A percentile compares a stretch with the other conserved stretches of the same genome.
Evolutionary conservation across 75 land plant species (phyloP).

Genomic region (Ceratopteris richardii): DNA sequence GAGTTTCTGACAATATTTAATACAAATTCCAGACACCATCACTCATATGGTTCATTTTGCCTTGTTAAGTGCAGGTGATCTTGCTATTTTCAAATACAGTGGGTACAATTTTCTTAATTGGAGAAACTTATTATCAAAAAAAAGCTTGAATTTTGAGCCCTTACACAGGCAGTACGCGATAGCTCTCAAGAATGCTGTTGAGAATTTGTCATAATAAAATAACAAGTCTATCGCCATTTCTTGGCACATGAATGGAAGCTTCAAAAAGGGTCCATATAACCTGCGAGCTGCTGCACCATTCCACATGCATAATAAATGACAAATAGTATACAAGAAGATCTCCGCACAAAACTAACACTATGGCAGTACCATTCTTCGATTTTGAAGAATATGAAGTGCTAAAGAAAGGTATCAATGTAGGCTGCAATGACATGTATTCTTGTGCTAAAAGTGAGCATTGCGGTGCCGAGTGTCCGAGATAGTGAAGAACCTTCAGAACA

Average conservation of each 20-base stretch:
- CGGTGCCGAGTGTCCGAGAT: conserved; percentile 43
- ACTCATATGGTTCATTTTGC: too few relatives aligned
- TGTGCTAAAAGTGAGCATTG: conserved; percentile 24
- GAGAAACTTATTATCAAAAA: too few relatives aligned
- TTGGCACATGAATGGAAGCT: conserved; percentile 56
- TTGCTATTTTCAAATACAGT: too few relatives aligned
- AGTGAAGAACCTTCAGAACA: conserved; percentile 48
- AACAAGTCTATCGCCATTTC: conserved; percentile 54
- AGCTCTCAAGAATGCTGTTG: conserved; percentile 37
- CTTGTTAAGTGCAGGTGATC: too few relatives aligned
- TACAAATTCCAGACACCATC: too few relatives aligned
- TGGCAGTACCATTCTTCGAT: background rate
- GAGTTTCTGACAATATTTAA: too few relatives aligned
- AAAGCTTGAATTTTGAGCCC: too few relatives aligned
- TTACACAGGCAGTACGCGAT: conserved; percentile 40
- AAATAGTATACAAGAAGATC: conserved; percentile 1
- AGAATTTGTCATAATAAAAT: conserved; percentile 46
- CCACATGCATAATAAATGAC: conserved; percentile 1
- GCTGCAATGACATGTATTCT: conserved; percentile 58
- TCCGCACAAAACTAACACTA: background rate
- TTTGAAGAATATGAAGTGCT: conserved; percentile 18
- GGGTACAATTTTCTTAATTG: too few relatives aligned
- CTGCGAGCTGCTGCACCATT: conserved; percentile 43
- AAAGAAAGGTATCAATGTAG: conserved; percentile 45
- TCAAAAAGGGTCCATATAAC: conserved; percentile 63